Evolutionary conservation across 2,329 filamentous ascomycete species (phyloP).

Genomic region (Ophiocordyceps camponoti-floridani): DNA sequence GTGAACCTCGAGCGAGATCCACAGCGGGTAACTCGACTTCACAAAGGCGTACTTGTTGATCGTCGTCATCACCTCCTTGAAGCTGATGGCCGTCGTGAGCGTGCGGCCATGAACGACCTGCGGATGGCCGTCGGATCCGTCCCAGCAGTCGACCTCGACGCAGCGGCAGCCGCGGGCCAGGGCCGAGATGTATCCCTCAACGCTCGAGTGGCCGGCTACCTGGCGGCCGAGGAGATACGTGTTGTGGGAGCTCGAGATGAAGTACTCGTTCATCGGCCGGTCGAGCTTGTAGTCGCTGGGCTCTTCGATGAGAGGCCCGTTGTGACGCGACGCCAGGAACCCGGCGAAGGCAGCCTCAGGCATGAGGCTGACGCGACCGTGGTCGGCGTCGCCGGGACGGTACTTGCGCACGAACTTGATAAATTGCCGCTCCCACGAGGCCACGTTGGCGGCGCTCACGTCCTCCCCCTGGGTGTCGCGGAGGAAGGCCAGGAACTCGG

Average conservation of each 20-base stretch:
- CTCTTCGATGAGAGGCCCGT: slow-evolving; percentile 45
- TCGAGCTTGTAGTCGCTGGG: slow-evolving; percentile 50
- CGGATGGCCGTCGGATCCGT: slow-evolving; percentile 72
- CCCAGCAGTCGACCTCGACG: slow-evolving; percentile 96
- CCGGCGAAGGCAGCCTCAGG: slow-evolving; percentile 61
- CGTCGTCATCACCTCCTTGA: slow-evolving; percentile 78
- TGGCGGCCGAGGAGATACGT: slow-evolving; percentile 90
- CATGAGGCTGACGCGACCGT: slow-evolving; percentile 39
- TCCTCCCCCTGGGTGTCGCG: slow-evolving; percentile 58
- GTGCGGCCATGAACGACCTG: slow-evolving; percentile 84
- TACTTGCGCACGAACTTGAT: slow-evolving; percentile 46
- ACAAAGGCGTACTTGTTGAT: slow-evolving; percentile 91
- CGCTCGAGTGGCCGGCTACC: slow-evolving; percentile 74
- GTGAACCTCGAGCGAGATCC: slow-evolving; percentile 91
- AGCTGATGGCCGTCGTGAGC: slow-evolving; percentile 73
- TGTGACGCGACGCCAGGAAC: slow-evolving; percentile 59
- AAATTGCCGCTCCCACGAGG: slow-evolving; percentile 57
- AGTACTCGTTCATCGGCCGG: slow-evolving; percentile 87
- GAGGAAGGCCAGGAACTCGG: slow-evolving; percentile 64
- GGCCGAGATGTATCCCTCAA: slow-evolving; percentile 85
- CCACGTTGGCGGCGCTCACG: slow-evolving; percentile 39
- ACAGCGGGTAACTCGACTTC: slow-evolving; percentile 73
- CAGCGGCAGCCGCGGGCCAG: slow-evolving; percentile 82
- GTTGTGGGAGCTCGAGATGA: slow-evolving; percentile 96
- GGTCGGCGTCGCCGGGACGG: slow-evolving; percentile 25